Evolutionary conservation across 805 yeast species (phyloP), one percentile per base, ranked within the genome.

Genomic region (Zygotorulaspora danielsina): DNA sequence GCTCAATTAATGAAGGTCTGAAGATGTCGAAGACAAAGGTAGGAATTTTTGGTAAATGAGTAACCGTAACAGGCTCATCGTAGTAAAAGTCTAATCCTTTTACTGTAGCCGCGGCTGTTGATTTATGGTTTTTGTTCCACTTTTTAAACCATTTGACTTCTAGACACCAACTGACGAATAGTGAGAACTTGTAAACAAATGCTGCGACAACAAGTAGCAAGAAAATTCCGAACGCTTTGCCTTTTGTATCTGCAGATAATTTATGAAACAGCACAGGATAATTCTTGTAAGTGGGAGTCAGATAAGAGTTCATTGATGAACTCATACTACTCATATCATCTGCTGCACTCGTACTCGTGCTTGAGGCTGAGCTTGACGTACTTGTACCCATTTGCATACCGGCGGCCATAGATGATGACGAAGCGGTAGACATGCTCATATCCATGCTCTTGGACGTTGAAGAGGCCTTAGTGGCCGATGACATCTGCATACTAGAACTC

Each of bases 181-280:
- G 71, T 5, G 79, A 38, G 2, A 84, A 81, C 54, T 84, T 73
- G 43, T 79, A 69, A 25, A 72, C 64, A 53, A 84, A 74, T 0
- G 80, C 79, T 2, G 75, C 64, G 19, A 73, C 73, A 54, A 84
- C 75, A 16, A 84, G 55, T 10, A 79, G 63, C 24, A 78, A 63
- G 53, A 83, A 84, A 11, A 84, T 81, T 17, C 90, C 94, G 58
- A 84, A 84, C 0, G 85, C 88, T 37, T 73, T 71, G 7, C 71
- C 87, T 18, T 73, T 73, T 29, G 63, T 65, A 2, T 65, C 49
- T 2, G 90, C 90, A 9, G 54, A 52, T 33, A 84, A 61, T 0
- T 64, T 62, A 42, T 69, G 61, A 63, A 84, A 84, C 4, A 84
- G 53, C 0, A 84, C 86, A 0, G 90, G 87, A 46, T 77, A 76